Conservation (phyloP, 805 yeast species). For the Wickerhamomyces alni region DNA sequence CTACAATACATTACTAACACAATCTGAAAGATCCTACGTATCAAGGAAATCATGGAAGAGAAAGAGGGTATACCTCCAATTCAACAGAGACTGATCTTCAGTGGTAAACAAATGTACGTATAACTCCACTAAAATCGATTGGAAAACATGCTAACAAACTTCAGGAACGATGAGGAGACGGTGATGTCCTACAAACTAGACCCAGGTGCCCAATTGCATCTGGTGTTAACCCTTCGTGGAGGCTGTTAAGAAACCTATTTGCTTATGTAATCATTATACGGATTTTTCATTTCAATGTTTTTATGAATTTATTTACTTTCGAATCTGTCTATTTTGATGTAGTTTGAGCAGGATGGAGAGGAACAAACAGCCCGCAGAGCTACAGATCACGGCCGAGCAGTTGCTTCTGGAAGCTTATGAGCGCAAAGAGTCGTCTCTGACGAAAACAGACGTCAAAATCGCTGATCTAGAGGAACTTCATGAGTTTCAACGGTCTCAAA, state of each 20-base stretch:
- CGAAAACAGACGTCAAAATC: slow-evolving; percentile 42
- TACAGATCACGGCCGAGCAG: slow-evolving; percentile 60
- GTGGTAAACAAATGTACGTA: slow-evolving; percentile 83
- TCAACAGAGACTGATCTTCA: slow-evolving; percentile 86
- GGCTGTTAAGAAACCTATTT: slow-evolving; percentile 40
- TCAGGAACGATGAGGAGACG: slow-evolving; percentile 68
- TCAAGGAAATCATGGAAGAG: slow-evolving; percentile 91
- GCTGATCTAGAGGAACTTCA: slow-evolving; percentile 75
- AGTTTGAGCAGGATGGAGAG: slow-evolving; percentile 18
- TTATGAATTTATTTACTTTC: not conserved
- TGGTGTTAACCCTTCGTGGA: slow-evolving; percentile 90
- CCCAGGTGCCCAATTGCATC: slow-evolving; percentile 83
- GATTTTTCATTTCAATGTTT: not conserved
- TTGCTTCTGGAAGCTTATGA: slow-evolving; percentile 58
- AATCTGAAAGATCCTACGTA: slow-evolving; percentile 42
- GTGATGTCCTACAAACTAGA: slow-evolving; percentile 67
- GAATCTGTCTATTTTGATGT: not conserved
- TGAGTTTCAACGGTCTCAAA: slow-evolving; percentile 67
- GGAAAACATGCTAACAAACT: slow-evolving; percentile 2
- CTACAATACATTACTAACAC: not conserved
- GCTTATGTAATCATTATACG: not conserved
- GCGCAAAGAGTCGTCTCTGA: slow-evolving; percentile 32
- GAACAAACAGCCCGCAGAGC: slow-evolving; percentile 39
- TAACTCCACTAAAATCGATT: no score
- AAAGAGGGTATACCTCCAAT: slow-evolving; percentile 96